Base-by-base conservation (phyloP, 805 yeast genomes). In the Sugiyamaella qingdaonensis region DNA sequence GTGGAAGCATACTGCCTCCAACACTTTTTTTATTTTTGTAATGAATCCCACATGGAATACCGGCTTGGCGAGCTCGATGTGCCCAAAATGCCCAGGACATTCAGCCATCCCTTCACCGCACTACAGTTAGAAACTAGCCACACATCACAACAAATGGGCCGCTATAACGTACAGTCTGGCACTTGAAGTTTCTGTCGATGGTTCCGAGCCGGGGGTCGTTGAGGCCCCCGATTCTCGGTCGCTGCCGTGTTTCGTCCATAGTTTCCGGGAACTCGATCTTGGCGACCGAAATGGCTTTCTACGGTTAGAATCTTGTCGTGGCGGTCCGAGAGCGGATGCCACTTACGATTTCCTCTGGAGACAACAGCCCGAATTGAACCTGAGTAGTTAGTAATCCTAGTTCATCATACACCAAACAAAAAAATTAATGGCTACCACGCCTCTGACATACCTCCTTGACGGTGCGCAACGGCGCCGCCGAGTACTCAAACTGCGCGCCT, bases 71-170 rank as follows among this genome's bases (percentile, higher is more conserved):
- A 94, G 78, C 69, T 94, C 99, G 57, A 94, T 94, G 68, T 94
- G 99, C 61, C 99, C 99, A 73, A 94, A 94, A 75, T 94, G 99
- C 55, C 99, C 99, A 0, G 98, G 98, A 73, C 99, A 94, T 70
- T 94, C 98, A 56, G 92, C 88, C 97, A 94, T 94, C 64, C 92
- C 97, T 71, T 94, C 99, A 65, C 97, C 95, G 78, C 99, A 94
- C 72, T 67, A 52, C 2, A 39, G 51, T 48, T 52, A 51, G 44
- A 2, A 43, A 27, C 16, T 16, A 13, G n/a, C 13, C 51, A 21
- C 21, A 32, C 36, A 19, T 36, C 51, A 21, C n/a, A 13, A 14
- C 18, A 45, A 49, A 42, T 10, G 37, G 18, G 5, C 39, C 39
- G 14, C 39, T 8, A 16, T 35, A n/a, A 54, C 70, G 27, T 64